Evolutionary conservation across 1,284 basidiomycete genomes (phyloP), one percentile per base, ranked within the genome.

Genomic region (Papiliotrema laurentii): DNA sequence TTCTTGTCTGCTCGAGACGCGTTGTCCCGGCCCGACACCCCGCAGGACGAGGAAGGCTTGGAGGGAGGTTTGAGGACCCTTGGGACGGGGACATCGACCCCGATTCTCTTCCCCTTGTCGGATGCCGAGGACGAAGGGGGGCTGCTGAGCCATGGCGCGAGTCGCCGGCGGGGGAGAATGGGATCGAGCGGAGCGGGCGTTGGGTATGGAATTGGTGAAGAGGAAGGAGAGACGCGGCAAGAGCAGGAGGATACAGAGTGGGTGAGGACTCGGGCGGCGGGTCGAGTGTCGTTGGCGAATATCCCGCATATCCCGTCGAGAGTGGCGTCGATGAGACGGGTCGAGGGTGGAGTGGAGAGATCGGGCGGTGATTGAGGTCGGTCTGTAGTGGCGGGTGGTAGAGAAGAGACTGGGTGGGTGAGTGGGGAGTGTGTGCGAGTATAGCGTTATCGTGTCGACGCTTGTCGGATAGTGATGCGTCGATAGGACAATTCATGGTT

Each of bases 261-360:
- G 88, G 78, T 86, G 67, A 83, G 83, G 69, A 90, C 88, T 1
- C 82, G 84, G 34, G 85, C 84, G 35, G 87, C 86, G 14, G 85
- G 86, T 56, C 83, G 87, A 14, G 89, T 90, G 16, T 89, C 86
- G 18, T 76, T 91, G 6, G 65, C 64, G 6, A 50, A 34, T 35
- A 35, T 45, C 13, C 43, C 43, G n/a, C n/a, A n/a, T n/a, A n/a
- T n/a, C n/a, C n/a, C n/a, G n/a, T n/a, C n/a, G n/a, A 16, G 31
- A 45, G 10, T 26, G 21, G 38, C 38, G 25, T 10, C 18, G 38
- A 21, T 40, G 21, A 26, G 19, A 40, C 10, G 11, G 35, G 35
- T 11, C 11, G 19, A 19, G 9, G 10, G 10, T 13, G 13, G 35
- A 37, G 11, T 7, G 11, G 35, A 7, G 18, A 37, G 35, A 9